A percentile compares a stretch with the other conserved stretches of the same genome.
Evolutionary conservation across 768 basidiomycete genomes (phyloP).

Genomic region (Rhizopogon salebrosus): DNA sequence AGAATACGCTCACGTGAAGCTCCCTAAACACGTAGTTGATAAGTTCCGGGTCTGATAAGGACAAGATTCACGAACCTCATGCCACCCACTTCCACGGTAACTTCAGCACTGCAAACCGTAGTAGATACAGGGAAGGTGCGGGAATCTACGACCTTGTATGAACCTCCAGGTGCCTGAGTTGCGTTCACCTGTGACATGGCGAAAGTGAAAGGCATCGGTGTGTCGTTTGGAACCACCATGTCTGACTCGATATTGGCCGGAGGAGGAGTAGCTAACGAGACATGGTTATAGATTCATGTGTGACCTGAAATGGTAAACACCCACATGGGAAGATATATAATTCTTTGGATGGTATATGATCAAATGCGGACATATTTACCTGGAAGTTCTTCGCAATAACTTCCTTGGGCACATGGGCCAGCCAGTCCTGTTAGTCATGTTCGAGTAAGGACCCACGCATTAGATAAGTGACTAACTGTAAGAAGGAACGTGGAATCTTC

Average conservation of each 20-base stretch:
- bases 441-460: not conserved
- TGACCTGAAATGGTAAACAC: conserved; percentile 3
- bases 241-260: conserved; percentile 35
- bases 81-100: conserved; percentile 54
- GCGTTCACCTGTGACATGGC: conserved; percentile 42
- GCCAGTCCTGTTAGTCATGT: conserved; percentile 49
- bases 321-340: conserved; percentile 52
- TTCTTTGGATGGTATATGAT: conserved; percentile 48
- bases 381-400: conserved; percentile 66
- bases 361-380: conserved; percentile 39
- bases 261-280: conserved; percentile 33
- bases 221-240: conserved; percentile 45
- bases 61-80: conserved; percentile 38
- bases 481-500: conserved; percentile 56
- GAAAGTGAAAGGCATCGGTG: conserved; percentile 50
- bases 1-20: conserved; percentile 34
- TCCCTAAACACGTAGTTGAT: conserved; percentile 25
- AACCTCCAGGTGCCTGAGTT: conserved; percentile 45
- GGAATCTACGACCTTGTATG: conserved; percentile 56
- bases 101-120: conserved; percentile 53
- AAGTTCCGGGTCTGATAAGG: not conserved
- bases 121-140: conserved; percentile 46
- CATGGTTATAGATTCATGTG: not conserved
- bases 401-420: conserved; percentile 54
- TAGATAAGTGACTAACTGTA: conserved; percentile 9